A percentile compares a stretch with the other conserved stretches of the same genome.
These are phyloP conservation scores for Russula foetens DNA, from an alignment of 768 basidiomycete genomes.

Conservation along the genomic window DNA sequence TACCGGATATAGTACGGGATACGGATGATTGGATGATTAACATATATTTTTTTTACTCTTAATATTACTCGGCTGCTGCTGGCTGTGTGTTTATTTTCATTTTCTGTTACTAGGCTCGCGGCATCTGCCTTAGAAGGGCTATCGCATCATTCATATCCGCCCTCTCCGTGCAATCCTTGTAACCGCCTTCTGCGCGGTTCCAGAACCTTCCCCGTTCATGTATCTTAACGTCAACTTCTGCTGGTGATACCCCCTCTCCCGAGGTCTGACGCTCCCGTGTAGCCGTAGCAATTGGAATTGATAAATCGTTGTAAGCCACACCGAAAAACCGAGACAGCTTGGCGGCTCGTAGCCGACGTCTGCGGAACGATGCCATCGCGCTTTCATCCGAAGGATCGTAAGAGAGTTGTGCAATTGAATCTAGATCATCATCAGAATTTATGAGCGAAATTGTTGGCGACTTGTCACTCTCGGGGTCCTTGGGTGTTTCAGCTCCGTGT, in stretches of 20 bases:
- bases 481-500: not conserved
- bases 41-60: no score
- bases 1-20: no score
- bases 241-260: not conserved
- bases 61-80: no score
- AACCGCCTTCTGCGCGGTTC: not conserved
- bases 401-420: not conserved
- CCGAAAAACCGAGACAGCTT: constrained; percentile 54
- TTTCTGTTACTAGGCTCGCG: constrained; percentile 8
- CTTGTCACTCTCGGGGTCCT: not conserved
- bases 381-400: not conserved
- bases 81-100: no score
- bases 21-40: no score
- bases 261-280: not conserved
- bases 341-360: constrained; percentile 39
- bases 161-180: not conserved
- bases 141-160: constrained; percentile 20
- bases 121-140: constrained; percentile 20
- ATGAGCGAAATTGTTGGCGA: not conserved
- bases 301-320: constrained; percentile 40
- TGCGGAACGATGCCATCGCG: constrained; percentile 21
- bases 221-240: constrained; percentile 12
- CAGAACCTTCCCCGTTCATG: constrained; percentile 15
- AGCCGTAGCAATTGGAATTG: constrained; percentile 3
- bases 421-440: not conserved